Evolutionary conservation across 345 rosid genomes (phyloP), one percentile per base, ranked within the genome.

Genomic region (Bruguiera parviflora): DNA sequence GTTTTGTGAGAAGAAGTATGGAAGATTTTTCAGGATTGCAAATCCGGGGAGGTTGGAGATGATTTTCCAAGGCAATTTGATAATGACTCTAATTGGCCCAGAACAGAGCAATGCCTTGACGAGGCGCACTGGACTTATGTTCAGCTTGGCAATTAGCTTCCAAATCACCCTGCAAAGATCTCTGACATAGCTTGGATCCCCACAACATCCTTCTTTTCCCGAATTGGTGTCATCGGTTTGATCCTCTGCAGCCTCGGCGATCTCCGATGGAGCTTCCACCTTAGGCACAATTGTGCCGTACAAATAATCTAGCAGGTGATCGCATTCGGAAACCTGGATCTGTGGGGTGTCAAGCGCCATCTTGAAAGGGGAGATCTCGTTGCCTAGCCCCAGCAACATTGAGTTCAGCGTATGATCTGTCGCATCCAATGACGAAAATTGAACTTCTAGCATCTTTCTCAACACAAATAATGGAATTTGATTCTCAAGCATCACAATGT

Each of bases 401-500:
- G 81, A 71, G 61, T 29, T 5, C 66, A 84, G 68, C 15, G 64
- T 25, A 10, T 72, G 76, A 63, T 87, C 85, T 18, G 88, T 79
- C 37, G 71, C 25, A 31, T 83, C 87, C 0, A 7, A 28, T 0
- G 86, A 80, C 0, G 75, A n/a, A 3, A 75, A 72, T 59, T 77
- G 88, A 53, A 73, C 68, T 46, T 89, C 88, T n/a, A 88, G 49
- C 53, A 81, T 73, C 63, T 81, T 87, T 58, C 83, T 79, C 73
- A 85, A 39, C 29, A 87, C 78, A 24, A 87, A 85, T 9, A 90
- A 58, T 1, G 94, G 94, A 25, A 90, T 85, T 75, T 88, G 96
- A 72, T 90, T 90, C 80, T 88, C 94, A 0, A 87, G 76, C 97
- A 91, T 91, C 80, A 84, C 72, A 8, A 89, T 37, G 60, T 89